Evolutionary conservation across 441 rosid genomes (phyloP), one percentile per base, ranked within the genome.

Genomic region (Euphorbia corollata): DNA sequence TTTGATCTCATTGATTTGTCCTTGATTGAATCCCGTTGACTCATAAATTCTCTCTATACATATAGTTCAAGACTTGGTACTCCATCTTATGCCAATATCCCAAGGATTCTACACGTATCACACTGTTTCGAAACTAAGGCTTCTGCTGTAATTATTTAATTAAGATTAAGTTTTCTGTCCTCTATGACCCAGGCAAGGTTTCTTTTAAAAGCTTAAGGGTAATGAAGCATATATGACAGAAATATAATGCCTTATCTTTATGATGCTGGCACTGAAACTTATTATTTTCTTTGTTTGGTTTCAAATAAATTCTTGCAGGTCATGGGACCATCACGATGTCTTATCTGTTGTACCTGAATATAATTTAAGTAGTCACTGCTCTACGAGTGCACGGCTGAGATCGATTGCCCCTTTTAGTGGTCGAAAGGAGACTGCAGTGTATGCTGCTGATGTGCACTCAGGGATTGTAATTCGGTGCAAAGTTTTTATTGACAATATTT

Each of bases 251-350:
- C n/a, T 27, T 27, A 7, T 48, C 8, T 20, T 1, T 12, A 1
- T 18, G 3, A n/a, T 48, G 6, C 2, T 34, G 59, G 30, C 38
- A 5, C 19, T 27, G 61, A 5, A 19, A 1, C n/a, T 41, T 56
- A 19, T 65, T 24, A 38, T 7, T 58, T 30, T 19, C 1, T 41
- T 7, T 0, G 8, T 18, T n/a, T n/a, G 4, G 59, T 23, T n/a
- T 30, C 57, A 61, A 59, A 34, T 61, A 18, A 67, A 32, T 65
- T 62, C 71, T 63, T 76, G 45, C 81, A 93, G 99, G 99, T 87
- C 99, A 55, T 93, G 96, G 99, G 99, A 93, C 80, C 99, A 93
- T 80, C 96, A 84, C 58, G 99, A 93, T 59, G 70, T 93, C 68
- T 76, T 93, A 41, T 87, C 97, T 39, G 96, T 93, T 39, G 62